A percentile compares a stretch with the other conserved stretches of the same genome.
These are phyloP conservation scores for Dactylellina parvicollis DNA, from an alignment of 2,329 filamentous ascomycete species.

Conservation along the genomic window DNA sequence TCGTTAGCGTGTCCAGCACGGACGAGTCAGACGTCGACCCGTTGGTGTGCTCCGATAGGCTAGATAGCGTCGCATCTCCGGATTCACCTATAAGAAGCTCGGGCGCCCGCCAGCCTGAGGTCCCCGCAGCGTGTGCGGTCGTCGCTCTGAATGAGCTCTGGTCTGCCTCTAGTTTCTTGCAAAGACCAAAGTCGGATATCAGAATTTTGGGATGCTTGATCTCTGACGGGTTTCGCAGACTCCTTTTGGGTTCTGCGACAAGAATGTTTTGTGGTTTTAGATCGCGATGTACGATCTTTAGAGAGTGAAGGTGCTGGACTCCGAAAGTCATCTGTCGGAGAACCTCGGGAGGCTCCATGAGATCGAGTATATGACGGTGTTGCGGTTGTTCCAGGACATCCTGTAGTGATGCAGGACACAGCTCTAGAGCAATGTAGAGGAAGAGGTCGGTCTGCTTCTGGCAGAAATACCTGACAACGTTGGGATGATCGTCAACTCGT, in stretches of 20 bases:
- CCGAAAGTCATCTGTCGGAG: constrained; percentile 90
- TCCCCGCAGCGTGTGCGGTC: constrained; percentile 90
- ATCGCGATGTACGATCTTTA: constrained; percentile 95
- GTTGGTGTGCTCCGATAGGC: constrained; percentile 56
- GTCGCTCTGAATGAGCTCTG: constrained; percentile 95
- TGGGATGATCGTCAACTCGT: constrained; percentile 93
- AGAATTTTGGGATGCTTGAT: constrained; percentile 82
- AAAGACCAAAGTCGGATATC: constrained; percentile 96
- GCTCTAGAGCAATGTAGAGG: constrained; percentile 93
- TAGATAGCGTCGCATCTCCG: constrained; percentile 62
- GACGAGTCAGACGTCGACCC: constrained; percentile 70
- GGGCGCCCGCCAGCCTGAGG: constrained; percentile 94
- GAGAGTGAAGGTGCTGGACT: constrained; percentile 84
- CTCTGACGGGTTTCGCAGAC: constrained; percentile 59
- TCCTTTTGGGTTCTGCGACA: constrained; percentile 71
- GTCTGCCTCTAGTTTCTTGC: constrained; percentile 94
- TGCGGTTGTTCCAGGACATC: constrained; percentile 81
- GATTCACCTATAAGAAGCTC: constrained; percentile 88
- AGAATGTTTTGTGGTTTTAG: constrained; percentile 98
- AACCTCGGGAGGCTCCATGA: constrained; percentile 77
- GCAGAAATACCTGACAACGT: constrained; percentile 96
- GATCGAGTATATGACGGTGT: constrained; percentile 67
- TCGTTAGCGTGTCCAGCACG: constrained; percentile 68
- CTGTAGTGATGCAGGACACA: constrained; percentile 91
- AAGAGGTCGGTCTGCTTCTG: constrained; percentile 89